These are phyloP conservation scores for Fusarium incarnatum DNA, from an alignment of 2,329 filamentous ascomycete species.

Conservation along the genomic window DNA sequence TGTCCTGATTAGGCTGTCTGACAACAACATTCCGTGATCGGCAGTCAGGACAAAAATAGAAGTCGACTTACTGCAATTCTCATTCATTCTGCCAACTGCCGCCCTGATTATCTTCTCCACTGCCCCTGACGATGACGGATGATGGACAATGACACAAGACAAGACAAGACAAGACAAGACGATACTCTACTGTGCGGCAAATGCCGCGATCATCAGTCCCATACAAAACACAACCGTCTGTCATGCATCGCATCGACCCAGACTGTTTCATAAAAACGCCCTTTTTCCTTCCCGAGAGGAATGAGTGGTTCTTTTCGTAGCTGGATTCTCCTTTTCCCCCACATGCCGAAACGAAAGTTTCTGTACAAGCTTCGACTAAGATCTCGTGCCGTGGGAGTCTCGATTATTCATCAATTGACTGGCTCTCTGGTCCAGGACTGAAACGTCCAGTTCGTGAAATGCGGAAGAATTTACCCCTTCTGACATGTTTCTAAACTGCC, in stretches of 20 bases:
- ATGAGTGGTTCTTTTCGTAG: not conserved
- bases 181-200: slow-evolving; percentile 9
- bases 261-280: slow-evolving; percentile 33
- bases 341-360: slow-evolving; percentile 11
- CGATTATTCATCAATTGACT: slow-evolving; percentile 20
- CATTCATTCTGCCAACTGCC: slow-evolving; percentile 14
- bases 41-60: slow-evolving; percentile 41
- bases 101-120: slow-evolving; percentile 43
- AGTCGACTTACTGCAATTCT: slow-evolving; percentile 1
- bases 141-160: slow-evolving; percentile 21
- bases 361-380: slow-evolving; percentile 30
- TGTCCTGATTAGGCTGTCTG: not conserved
- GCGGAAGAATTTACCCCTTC: not conserved
- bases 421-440: slow-evolving; percentile 3
- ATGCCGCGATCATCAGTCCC: slow-evolving; percentile 16
- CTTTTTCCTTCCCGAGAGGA: not conserved
- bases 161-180: not conserved
- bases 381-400: slow-evolving; percentile 24
- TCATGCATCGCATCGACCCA: slow-evolving; percentile 29
- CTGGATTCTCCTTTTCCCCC: slow-evolving; percentile 3
- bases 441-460: slow-evolving; percentile 22
- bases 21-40: slow-evolving; percentile 19
- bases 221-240: slow-evolving; percentile 9
- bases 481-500: not conserved
- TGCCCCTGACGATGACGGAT: slow-evolving; percentile 41